Evolutionary conservation across 2,329 filamentous ascomycete genomes (phyloP), one percentile per base, ranked within the genome.

Genomic region (Hypomyces perniciosus): DNA sequence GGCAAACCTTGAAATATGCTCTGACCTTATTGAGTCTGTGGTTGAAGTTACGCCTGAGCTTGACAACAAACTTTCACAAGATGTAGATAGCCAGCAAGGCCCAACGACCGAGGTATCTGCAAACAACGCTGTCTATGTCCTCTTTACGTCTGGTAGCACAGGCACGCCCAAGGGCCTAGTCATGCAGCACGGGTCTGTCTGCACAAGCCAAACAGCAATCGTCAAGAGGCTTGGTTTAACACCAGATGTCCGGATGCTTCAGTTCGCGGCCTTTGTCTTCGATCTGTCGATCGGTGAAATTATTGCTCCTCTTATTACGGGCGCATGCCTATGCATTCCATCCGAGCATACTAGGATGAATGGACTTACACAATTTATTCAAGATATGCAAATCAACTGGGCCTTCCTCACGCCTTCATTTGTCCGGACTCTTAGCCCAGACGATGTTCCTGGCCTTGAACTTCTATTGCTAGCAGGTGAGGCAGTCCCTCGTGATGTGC

Each of bases 111-210:
- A 5, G 1, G 27, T 40, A n/a, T 46, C 48, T 2, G 7, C 48
- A 33, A 27, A 34, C 1, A 7, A 46, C 8, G 29, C 42, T 34
- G 48, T 38, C 9, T 64, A 59, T 26, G 72, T 77, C 55, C 72
- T 78, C 60, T 79, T 77, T 56, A 79, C 76, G 26, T 77, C 74
- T 6, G 76, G 76, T 12, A 76, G 71, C 27, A 78, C 76, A 1
- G 76, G 76, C 6, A 63, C 64, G 13, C 76, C 76, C 2, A 79
- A 77, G 62, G 74, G 55, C 7, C 42, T 59, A 3, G 51, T 57
- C 1, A 53, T 58, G 38, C 41, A 52, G 8, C 57, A 59, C 37
- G n/a, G 35, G 4, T 31, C 52, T 20, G 40, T 52, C 6, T 46
- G 44, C 44, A 51, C 44, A 13, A 52, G 46, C 20, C 49, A 48